Percentiles rank a stretch among this genome's conserved stretches.
phyloP scores from a whole-genome alignment of 306 rosid species.

The cucumber (Cucumis sativus) region DNA sequence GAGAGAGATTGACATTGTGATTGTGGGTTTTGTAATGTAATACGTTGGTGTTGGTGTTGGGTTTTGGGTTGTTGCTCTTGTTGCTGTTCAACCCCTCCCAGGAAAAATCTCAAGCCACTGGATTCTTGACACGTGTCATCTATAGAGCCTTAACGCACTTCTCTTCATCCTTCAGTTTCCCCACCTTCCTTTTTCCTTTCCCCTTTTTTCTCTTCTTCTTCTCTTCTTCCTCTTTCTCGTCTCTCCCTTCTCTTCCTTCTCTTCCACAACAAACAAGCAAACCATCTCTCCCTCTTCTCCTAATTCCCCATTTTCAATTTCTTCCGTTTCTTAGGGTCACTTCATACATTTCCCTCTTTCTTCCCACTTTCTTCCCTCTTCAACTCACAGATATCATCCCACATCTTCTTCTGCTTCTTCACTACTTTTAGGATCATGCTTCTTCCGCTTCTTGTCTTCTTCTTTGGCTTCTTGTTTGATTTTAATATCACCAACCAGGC shows the following conservation, averaged over 20 bases:
- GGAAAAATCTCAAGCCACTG: conserved; percentile 11
- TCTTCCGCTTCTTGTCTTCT: no score
- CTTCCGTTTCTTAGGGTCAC: no score
- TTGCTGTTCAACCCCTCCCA: conserved; percentile 15
- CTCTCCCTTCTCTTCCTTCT: neutral
- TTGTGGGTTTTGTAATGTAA: neutral
- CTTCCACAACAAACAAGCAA: neutral
- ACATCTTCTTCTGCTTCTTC: neutral
- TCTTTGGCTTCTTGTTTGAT: no score
- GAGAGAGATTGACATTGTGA: conserved; percentile 20
- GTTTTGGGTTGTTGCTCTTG: conserved; percentile 19
- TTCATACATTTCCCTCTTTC: no score
- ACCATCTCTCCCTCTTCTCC: no score
- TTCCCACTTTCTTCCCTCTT: no score
- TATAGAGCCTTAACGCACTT: neutral
- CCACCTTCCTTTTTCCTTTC: neutral
- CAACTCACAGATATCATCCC: neutral
- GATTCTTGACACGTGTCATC: conserved; percentile 17
- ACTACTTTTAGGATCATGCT: neutral
- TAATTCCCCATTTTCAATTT: no score
- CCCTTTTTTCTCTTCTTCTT: no score
- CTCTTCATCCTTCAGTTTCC: conserved; percentile 3
- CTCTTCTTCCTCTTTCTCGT: no score
- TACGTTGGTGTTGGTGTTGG: conserved; percentile 3
- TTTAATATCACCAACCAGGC: neutral